Evolutionary conservation across 148 eudicot species (phyloP).

Genomic region (Talinum fruticosum): DNA sequence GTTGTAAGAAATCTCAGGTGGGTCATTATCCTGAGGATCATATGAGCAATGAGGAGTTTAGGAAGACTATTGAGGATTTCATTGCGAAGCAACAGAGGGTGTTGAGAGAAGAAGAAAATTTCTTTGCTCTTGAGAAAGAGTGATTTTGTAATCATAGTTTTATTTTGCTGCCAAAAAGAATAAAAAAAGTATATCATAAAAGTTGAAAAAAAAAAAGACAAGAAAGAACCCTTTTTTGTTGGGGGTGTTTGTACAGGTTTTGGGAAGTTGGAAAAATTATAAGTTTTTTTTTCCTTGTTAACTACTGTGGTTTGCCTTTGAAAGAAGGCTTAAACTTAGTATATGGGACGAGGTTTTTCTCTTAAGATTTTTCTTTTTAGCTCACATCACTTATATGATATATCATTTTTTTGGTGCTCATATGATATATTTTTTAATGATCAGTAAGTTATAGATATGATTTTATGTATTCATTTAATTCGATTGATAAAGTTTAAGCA

Average conservation of each 20-base stretch:
- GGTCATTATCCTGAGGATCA: slow-evolving; percentile 48
- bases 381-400: too few relatives aligned
- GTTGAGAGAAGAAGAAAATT: slow-evolving; percentile 63
- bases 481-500: too few relatives aligned
- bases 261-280: not conserved
- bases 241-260: not conserved
- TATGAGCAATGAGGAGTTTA: slow-evolving; percentile 67
- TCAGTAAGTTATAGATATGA: too few relatives aligned
- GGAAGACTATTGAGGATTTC: slow-evolving; percentile 62
- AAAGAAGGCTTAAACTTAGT: not conserved
- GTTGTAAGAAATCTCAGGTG: slow-evolving; percentile 17
- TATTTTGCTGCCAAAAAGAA: too few relatives aligned
- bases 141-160: not conserved
- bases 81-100: slow-evolving; percentile 83
- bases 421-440: too few relatives aligned
- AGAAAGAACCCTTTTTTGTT: not conserved
- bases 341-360: not conserved
- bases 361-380: not conserved
- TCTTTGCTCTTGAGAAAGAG: slow-evolving; percentile 13
- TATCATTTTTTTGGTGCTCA: too few relatives aligned
- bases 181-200: too few relatives aligned
- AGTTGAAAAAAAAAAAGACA: too few relatives aligned
- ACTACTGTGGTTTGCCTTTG: not conserved
- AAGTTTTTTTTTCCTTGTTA: not conserved
- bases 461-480: too few relatives aligned